Evolutionary conservation across 331 rosid genomes (phyloP).

Genomic region (Ulmus americana): DNA sequence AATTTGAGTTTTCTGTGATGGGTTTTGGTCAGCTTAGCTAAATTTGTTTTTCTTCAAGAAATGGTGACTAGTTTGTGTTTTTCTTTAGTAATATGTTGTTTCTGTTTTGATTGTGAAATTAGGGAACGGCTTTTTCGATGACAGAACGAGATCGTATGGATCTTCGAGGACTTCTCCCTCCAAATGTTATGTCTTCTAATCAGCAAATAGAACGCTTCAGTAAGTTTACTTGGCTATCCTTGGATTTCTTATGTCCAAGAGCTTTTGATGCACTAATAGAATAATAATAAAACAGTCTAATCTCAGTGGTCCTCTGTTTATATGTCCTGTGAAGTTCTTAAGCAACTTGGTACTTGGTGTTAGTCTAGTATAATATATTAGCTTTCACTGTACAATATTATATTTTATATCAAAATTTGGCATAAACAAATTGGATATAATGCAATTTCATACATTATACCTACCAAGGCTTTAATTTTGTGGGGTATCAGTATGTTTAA

Average conservation of each 20-base stretch:
- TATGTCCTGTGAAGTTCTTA: too few relatives aligned
- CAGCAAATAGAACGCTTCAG: conserved; percentile 93
- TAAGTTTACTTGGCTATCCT: conserved; percentile 30
- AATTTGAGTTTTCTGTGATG: not conserved
- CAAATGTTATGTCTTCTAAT: conserved; percentile 79
- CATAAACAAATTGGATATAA: too few relatives aligned
- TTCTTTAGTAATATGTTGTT: not conserved
- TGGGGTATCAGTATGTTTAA: too few relatives aligned
- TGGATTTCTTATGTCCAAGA: not conserved
- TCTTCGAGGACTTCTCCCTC: conserved; percentile 97
- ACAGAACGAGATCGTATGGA: conserved; percentile 97
- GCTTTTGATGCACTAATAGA: not conserved
- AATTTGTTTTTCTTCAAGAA: not conserved
- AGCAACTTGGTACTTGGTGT: too few relatives aligned
- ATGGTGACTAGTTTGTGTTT: not conserved
- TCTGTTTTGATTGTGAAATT: conserved; percentile 18
- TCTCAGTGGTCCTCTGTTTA: not conserved
- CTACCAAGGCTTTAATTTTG: too few relatives aligned
- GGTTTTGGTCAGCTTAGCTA: not conserved
- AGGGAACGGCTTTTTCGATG: conserved; percentile 95
- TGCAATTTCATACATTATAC: too few relatives aligned
- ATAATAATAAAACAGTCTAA: too few relatives aligned
- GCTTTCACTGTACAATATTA: too few relatives aligned
- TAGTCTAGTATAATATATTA: too few relatives aligned
- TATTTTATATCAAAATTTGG: too few relatives aligned